Conservation (phyloP, 2,329 filamentous ascomycete species). For the Penicillium sp. region DNA sequence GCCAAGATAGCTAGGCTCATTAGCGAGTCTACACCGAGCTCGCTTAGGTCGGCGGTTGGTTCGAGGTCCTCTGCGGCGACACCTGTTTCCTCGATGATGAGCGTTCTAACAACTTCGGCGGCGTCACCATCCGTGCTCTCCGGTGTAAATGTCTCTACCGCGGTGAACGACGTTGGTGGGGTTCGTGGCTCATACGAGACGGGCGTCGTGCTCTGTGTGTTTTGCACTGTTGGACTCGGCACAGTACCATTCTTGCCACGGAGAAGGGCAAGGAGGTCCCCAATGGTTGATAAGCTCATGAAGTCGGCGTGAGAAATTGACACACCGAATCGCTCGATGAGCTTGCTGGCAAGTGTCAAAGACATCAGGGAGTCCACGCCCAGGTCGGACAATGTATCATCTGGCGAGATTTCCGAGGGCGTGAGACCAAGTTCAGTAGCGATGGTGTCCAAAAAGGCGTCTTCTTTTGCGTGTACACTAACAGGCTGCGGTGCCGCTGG, state of each 20-base stretch:
- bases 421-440: conserved; percentile 33
- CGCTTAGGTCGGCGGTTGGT: background rate
- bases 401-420: conserved; percentile 27
- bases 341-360: background rate
- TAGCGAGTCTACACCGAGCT: background rate
- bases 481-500: too few species aligned
- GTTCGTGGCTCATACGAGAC: background rate
- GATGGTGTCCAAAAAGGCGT: conserved; percentile 29
- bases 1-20: background rate
- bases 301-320: background rate
- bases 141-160: too few species aligned
- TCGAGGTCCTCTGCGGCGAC: background rate
- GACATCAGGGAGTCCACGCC: background rate
- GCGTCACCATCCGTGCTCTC: background rate
- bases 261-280: background rate
- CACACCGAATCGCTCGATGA: background rate
- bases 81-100: background rate
- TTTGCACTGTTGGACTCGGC: background rate
- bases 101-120: background rate
- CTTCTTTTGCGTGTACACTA: background rate
- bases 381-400: conserved; percentile 11
- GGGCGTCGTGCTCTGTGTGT: too few species aligned
- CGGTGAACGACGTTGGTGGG: background rate
- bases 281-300: background rate
- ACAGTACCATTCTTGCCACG: background rate